A percentile compares a stretch with the other conserved stretches of the same genome.
These are phyloP conservation scores for Tolypocladium paradoxum DNA, from an alignment of 2,329 filamentous ascomycete species.

Conservation along the genomic window DNA sequence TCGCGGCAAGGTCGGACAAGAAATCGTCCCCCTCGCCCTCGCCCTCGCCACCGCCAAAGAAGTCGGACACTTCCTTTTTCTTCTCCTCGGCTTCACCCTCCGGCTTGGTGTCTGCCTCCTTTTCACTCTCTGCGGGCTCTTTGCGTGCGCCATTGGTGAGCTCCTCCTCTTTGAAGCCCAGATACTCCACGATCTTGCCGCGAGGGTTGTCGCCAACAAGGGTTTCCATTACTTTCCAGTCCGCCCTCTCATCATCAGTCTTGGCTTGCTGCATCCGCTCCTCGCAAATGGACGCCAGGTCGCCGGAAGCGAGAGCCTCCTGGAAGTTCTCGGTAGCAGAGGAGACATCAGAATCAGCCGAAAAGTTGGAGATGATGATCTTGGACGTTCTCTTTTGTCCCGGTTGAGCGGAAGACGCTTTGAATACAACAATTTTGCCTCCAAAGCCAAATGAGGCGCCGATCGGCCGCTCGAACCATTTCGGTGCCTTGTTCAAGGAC, in stretches of 20 bases:
- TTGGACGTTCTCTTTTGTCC: slow-evolving; percentile 62
- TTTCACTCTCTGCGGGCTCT: slow-evolving; percentile 13
- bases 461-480: slow-evolving; percentile 77
- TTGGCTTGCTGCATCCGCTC: slow-evolving; percentile 63
- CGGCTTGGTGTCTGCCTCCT: slow-evolving; percentile 19
- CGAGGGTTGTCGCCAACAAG: slow-evolving; percentile 78
- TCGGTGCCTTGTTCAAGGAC: slow-evolving; percentile 73
- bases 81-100: slow-evolving; percentile 24
- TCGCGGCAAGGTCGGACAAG: slow-evolving; percentile 71
- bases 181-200: slow-evolving; percentile 73
- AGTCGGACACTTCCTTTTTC: slow-evolving; percentile 60
- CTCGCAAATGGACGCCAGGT: slow-evolving; percentile 71
- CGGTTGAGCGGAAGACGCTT: slow-evolving; percentile 43
- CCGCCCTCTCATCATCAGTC: slow-evolving; percentile 84
- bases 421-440: slow-evolving; percentile 76
- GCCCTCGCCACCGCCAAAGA: slow-evolving; percentile 59
- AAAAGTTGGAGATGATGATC: slow-evolving; percentile 77
- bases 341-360: slow-evolving; percentile 77
- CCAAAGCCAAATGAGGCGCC: slow-evolving; percentile 92
- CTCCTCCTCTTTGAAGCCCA: slow-evolving; percentile 69
- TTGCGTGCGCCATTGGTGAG: slow-evolving; percentile 36
- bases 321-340: slow-evolving; percentile 80
- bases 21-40: slow-evolving; percentile 77
- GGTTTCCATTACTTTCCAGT: slow-evolving; percentile 92
- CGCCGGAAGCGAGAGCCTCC: slow-evolving; percentile 63